These are phyloP conservation scores for Saxispiralis lemnorum DNA, from an alignment of 495 filamentous ascomycete species.

Conservation along the genomic window DNA sequence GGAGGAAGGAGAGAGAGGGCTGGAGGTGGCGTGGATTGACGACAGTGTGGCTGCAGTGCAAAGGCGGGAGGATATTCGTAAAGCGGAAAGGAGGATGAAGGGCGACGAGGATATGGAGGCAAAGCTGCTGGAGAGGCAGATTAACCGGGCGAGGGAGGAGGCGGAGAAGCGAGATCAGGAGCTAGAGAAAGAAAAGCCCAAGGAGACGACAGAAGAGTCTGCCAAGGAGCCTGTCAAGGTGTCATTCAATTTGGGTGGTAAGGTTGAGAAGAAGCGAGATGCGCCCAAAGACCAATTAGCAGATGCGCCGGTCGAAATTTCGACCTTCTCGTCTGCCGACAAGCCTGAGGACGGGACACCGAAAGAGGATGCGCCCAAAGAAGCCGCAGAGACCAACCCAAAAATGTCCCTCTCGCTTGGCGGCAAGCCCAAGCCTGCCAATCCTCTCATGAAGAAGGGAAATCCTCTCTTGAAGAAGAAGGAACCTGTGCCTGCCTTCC, in stretches of 20 bases:
- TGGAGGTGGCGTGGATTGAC: constrained; percentile 82
- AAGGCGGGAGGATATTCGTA: constrained; percentile 58
- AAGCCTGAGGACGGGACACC: constrained; percentile 15
- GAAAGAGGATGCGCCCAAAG: constrained; percentile 1
- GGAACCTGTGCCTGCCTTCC: background rate
- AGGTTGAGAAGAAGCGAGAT: constrained; percentile 5
- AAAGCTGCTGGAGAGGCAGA: constrained; percentile 58
- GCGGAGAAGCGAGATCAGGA: constrained; percentile 27
- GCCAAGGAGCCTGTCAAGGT: constrained; percentile 10
- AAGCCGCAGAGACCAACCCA: background rate
- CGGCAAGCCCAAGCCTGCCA: constrained; percentile 5
- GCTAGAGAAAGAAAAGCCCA: background rate
- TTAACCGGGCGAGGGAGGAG: constrained; percentile 45
- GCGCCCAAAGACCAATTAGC: constrained; percentile 1
- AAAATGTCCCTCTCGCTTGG: constrained; percentile 13
- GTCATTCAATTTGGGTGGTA: constrained; percentile 10
- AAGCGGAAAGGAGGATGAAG: constrained; percentile 69
- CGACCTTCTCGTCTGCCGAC: constrained; percentile 26
- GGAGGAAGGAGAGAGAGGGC: constrained; percentile 65
- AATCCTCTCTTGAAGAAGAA: constrained; percentile 20
- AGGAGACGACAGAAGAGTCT: background rate
- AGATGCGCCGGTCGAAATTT: constrained; percentile 61
- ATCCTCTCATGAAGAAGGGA: constrained; percentile 13
- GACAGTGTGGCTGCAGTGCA: constrained; percentile 67
- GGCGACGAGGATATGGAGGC: constrained; percentile 84